Evolutionary conservation across 164 flowering plant genomes (phyloP).

Genomic region (Stephania japonica): DNA sequence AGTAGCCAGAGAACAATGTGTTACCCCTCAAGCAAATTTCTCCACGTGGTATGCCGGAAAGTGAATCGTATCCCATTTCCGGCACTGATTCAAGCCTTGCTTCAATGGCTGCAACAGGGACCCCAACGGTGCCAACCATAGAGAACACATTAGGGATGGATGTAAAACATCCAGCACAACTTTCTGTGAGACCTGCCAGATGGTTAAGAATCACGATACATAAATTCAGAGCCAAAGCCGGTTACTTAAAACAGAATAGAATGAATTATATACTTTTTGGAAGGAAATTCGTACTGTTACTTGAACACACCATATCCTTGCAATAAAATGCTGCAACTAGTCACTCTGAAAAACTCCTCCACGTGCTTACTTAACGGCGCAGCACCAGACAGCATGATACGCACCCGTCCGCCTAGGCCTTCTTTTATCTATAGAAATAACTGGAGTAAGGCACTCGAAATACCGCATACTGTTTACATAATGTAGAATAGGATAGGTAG

Average conservation of each 20-base stretch:
- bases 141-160: slow-evolving; percentile 62
- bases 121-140: slow-evolving; percentile 96
- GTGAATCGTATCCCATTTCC: slow-evolving; percentile 94
- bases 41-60: slow-evolving; percentile 73
- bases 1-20: slow-evolving; percentile 79
- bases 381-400: slow-evolving; percentile 72
- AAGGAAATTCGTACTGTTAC: not conserved
- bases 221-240: not conserved
- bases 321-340: slow-evolving; percentile 48
- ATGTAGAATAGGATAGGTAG: not conserved
- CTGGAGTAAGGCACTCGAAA: not conserved
- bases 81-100: slow-evolving; percentile 90
- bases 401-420: slow-evolving; percentile 77
- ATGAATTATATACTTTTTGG: not conserved
- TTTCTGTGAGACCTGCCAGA: slow-evolving; percentile 78
- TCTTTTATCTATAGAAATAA: slow-evolving; percentile 46
- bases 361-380: slow-evolving; percentile 77
- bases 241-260: not conserved
- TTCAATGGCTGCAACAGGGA: slow-evolving; percentile 84
- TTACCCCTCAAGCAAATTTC: slow-evolving; percentile 81
- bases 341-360: slow-evolving; percentile 80
- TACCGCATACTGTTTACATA: not conserved
- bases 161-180: slow-evolving; percentile 87
- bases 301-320: slow-evolving; percentile 87
- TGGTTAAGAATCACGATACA: slow-evolving; percentile 7